Conservation (phyloP, 768 basidiomycete genomes). For the Mrakia gelida region DNA sequence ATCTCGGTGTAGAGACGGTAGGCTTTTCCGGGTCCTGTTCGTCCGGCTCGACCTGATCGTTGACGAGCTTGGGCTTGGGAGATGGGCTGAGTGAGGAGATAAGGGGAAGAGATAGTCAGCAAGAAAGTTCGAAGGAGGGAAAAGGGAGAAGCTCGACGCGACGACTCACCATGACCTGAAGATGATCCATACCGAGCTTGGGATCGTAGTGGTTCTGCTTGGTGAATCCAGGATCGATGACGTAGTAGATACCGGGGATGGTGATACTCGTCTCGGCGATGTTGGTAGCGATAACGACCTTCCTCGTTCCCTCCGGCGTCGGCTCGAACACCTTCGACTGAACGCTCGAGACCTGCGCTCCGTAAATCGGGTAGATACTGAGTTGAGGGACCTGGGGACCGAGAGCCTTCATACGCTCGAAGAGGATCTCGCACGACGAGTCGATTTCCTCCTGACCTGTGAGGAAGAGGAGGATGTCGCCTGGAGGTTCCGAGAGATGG, state of each 20-base stretch:
- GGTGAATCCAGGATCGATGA: conserved; percentile 96
- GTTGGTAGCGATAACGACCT: conserved; percentile 99
- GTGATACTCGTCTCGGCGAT: conserved; percentile 98
- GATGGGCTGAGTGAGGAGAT: conserved; percentile 56
- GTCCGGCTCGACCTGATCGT: conserved; percentile 89
- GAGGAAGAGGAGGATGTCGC: conserved; percentile 92
- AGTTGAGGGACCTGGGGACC: conserved; percentile 98
- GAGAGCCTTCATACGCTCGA: conserved; percentile 96
- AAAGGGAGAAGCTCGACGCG: not conserved
- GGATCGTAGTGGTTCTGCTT: conserved; percentile 99
- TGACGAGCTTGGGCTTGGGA: conserved; percentile 98
- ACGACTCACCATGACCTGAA: conserved; percentile 72
- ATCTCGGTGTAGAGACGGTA: conserved; percentile 98
- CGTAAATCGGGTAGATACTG: conserved; percentile 94
- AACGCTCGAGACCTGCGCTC: conserved; percentile 94
- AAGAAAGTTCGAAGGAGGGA: not conserved
- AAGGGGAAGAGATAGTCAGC: not conserved
- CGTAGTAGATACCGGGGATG: conserved; percentile 98
- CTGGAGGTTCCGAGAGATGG: conserved; percentile 94
- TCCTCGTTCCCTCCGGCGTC: conserved; percentile 94
- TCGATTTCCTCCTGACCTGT: conserved; percentile 99
- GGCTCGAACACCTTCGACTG: conserved; percentile 98
- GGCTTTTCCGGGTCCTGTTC: conserved; percentile 96
- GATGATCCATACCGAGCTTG: conserved; percentile 93
- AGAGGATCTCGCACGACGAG: conserved; percentile 92